Evolutionary conservation across 148 eudicot genomes (phyloP).

Genomic region (Persicaria maculosa): DNA sequence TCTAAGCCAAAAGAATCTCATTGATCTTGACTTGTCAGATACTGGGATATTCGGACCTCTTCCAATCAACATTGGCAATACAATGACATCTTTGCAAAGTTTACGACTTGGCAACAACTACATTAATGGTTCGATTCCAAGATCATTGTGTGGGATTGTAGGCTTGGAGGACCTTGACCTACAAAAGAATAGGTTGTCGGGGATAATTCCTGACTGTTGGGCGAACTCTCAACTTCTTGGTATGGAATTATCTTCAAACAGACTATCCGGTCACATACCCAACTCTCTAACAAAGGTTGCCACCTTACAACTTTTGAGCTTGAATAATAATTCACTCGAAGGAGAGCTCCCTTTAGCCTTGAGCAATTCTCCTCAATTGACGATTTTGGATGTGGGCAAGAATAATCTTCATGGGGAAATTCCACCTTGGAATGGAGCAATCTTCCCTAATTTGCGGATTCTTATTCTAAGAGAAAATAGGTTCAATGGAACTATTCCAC

Average conservation of each 20-base stretch:
- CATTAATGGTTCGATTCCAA: no score
- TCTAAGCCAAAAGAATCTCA: no score
- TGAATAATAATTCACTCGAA: conserved; percentile 25
- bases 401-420: conserved; percentile 26
- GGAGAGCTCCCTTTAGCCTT: conserved; percentile 12
- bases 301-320: background rate
- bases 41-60: no score
- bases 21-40: no score
- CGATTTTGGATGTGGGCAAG: conserved; percentile 30
- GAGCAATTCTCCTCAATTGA: background rate
- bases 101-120: no score
- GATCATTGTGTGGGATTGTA: background rate
- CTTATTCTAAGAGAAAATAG: conserved; percentile 1
- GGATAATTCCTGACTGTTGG: conserved; percentile 26
- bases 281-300: conserved; percentile 12
- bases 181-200: conserved; percentile 16
- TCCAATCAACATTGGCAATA: no score
- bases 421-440: conserved; percentile 17
- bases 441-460: background rate
- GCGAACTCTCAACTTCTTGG: background rate
- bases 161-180: background rate
- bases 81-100: no score
- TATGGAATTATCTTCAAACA: conserved; percentile 24
- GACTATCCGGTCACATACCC: conserved; percentile 21
- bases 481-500: conserved; percentile 30